Evolutionary conservation across 257 asterid species (phyloP).

Genomic region (Eustoma russellianum): DNA sequence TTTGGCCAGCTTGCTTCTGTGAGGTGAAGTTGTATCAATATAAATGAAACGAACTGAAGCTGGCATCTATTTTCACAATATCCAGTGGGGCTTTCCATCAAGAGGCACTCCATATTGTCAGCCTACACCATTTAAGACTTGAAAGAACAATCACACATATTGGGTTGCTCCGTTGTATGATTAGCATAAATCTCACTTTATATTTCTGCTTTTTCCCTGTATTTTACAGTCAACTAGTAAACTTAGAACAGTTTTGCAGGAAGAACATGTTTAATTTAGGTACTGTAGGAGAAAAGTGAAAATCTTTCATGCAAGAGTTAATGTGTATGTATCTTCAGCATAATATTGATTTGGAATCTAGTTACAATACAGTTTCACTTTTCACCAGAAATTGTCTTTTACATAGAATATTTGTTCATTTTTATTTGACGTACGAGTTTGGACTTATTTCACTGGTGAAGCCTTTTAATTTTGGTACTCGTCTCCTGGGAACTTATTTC

Average conservation of each 20-base stretch:
- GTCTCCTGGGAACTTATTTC: no score
- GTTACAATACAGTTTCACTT: slow-evolving; percentile 41
- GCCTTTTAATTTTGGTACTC: no score
- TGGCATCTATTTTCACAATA: slow-evolving; percentile 31
- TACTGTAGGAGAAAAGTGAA: slow-evolving; percentile 47
- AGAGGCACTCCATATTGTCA: slow-evolving; percentile 21
- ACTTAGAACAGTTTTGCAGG: slow-evolving; percentile 89
- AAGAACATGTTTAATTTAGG: slow-evolving; percentile 62
- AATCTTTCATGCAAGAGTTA: slow-evolving; percentile 37
- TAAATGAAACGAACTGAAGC: slow-evolving; percentile 37
- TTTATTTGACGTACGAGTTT: no score
- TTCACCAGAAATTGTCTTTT: slow-evolving; percentile 6
- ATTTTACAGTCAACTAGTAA: slow-evolving; percentile 52
- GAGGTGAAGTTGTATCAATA: slow-evolving; percentile 24
- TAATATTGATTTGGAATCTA: slow-evolving; percentile 49
- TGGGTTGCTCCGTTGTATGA: slow-evolving; percentile 77
- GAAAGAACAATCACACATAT: slow-evolving; percentile 28
- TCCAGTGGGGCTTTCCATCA: slow-evolving; percentile 20
- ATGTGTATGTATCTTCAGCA: slow-evolving; percentile 52
- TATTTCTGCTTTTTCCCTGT: slow-evolving; percentile 52
- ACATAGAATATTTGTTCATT: no score
- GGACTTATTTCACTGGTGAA: no score
- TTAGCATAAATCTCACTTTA: slow-evolving; percentile 50
- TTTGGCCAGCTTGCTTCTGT: slow-evolving; percentile 29
- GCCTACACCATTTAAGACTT: slow-evolving; percentile 26